Evolutionary conservation across 2,329 filamentous ascomycete species (phyloP).

Genomic region (Ascochyta viciae-villosae): DNA sequence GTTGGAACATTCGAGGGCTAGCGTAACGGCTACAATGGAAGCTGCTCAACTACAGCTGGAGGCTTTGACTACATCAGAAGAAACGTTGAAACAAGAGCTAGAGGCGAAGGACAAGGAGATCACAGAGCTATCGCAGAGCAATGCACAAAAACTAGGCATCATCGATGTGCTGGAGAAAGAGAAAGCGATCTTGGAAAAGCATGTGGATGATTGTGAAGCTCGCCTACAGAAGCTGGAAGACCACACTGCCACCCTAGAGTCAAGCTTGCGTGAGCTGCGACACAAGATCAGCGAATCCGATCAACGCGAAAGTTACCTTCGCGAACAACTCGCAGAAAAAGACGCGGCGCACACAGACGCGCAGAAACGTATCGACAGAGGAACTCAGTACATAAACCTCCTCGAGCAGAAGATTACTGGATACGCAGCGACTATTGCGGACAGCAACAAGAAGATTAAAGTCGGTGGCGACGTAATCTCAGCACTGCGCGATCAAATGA

Average conservation of each 20-base stretch:
- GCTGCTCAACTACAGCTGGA: slow-evolving; percentile 32
- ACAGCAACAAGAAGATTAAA: slow-evolving; percentile 35
- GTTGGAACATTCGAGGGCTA: slow-evolving; percentile 37
- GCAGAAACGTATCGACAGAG: slow-evolving; percentile 29
- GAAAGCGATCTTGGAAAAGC: slow-evolving; percentile 29
- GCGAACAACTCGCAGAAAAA: slow-evolving; percentile 30
- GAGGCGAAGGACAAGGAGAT: slow-evolving; percentile 38
- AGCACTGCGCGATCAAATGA: slow-evolving; percentile 34
- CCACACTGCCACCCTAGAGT: slow-evolving; percentile 30
- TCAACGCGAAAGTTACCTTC: slow-evolving; percentile 31
- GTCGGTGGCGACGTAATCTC: slow-evolving; percentile 30
- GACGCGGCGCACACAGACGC: slow-evolving; percentile 25
- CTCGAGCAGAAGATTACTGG: slow-evolving; percentile 34
- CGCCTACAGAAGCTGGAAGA: slow-evolving; percentile 35
- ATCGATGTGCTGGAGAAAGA: slow-evolving; percentile 35
- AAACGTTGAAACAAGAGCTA: slow-evolving; percentile 30
- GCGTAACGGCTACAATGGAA: slow-evolving; percentile 31
- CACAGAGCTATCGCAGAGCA: slow-evolving; percentile 30
- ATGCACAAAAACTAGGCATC: slow-evolving; percentile 23
- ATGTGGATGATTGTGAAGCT: slow-evolving; percentile 21
- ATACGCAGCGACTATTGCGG: slow-evolving; percentile 31
- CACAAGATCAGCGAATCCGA: slow-evolving; percentile 30
- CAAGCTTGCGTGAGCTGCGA: slow-evolving; percentile 26
- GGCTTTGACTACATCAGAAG: slow-evolving; percentile 26
- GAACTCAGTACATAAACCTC: slow-evolving; percentile 26